A percentile compares a stretch with the other conserved stretches of the same genome.
Conservation (phyloP, 176 grass and related monocot genomes). For the Raddia guianensis region DNA sequence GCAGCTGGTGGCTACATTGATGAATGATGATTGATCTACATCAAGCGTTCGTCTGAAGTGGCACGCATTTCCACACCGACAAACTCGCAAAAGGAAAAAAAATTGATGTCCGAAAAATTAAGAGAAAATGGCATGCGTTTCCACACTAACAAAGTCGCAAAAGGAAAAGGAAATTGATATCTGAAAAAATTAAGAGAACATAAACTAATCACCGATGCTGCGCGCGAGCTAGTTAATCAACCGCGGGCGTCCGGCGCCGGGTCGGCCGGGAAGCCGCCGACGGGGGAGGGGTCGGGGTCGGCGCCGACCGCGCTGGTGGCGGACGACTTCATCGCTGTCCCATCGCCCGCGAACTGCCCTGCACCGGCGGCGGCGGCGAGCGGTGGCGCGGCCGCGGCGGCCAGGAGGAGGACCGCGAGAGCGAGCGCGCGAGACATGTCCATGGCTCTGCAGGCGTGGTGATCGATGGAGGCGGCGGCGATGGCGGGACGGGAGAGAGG, state of each 20-base stretch:
- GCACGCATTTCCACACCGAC: neutral
- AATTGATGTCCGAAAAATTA: neutral
- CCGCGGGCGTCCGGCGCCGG: slow-evolving; percentile 35
- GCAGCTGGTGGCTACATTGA: neutral
- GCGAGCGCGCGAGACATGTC: slow-evolving; percentile 46
- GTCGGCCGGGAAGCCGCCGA: slow-evolving; percentile 16
- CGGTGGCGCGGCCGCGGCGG: slow-evolving; percentile 29
- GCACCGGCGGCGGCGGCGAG: neutral
- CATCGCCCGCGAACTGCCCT: neutral
- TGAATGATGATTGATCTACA: neutral
- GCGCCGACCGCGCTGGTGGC: neutral
- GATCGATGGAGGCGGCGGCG: neutral
- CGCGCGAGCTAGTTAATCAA: neutral
- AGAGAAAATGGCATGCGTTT: neutral
- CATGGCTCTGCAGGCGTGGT: neutral
- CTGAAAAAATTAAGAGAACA: neutral
- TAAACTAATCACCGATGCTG: neutral
- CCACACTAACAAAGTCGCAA: neutral
- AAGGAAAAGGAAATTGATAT: too few relatives aligned
- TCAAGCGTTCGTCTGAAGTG: neutral
- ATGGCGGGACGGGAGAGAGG: neutral
- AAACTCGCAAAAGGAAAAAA: neutral
- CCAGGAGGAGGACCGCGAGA: slow-evolving; percentile 28
- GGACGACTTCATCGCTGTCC: neutral
- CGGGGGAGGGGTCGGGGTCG: slow-evolving; percentile 11